Conservation (phyloP, 2,329 filamentous ascomycete species). For the Fusarium cyanostomum region DNA sequence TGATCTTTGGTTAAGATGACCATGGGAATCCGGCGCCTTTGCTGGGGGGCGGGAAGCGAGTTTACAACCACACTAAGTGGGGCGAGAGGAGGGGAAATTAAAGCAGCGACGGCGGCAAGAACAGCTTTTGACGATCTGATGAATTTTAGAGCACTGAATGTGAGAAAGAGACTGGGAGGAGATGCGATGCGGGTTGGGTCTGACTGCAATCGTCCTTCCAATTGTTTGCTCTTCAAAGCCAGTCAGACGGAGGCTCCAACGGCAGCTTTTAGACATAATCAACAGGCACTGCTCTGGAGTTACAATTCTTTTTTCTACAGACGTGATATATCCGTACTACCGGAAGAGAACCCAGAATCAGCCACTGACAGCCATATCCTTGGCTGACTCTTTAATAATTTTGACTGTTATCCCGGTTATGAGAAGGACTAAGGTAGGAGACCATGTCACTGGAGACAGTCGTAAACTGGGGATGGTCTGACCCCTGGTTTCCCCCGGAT, state of each 20-base stretch:
- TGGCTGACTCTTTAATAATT: no score
- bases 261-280: constrained; percentile 8
- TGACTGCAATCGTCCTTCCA: constrained; percentile 11
- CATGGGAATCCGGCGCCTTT: background rate
- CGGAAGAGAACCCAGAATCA: no score
- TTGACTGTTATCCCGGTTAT: no score
- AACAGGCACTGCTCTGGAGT: constrained; percentile 6
- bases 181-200: constrained; percentile 14
- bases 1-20: constrained; percentile 72
- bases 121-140: constrained; percentile 38
- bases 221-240: background rate
- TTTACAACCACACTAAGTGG: constrained; percentile 26
- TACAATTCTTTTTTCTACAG: background rate
- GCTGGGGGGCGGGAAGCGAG: constrained; percentile 10
- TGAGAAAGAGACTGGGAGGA: background rate
- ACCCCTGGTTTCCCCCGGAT: no score
- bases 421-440: no score
- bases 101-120: constrained; percentile 26
- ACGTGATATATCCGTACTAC: background rate
- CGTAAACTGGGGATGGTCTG: no score
- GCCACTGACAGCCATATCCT: no score
- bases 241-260: constrained; percentile 1
- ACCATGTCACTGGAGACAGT: no score
- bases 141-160: constrained; percentile 32
- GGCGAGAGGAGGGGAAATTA: constrained; percentile 30